Base-by-base conservation (phyloP, 257 asterid species). In the Rhazya stricta region DNA sequence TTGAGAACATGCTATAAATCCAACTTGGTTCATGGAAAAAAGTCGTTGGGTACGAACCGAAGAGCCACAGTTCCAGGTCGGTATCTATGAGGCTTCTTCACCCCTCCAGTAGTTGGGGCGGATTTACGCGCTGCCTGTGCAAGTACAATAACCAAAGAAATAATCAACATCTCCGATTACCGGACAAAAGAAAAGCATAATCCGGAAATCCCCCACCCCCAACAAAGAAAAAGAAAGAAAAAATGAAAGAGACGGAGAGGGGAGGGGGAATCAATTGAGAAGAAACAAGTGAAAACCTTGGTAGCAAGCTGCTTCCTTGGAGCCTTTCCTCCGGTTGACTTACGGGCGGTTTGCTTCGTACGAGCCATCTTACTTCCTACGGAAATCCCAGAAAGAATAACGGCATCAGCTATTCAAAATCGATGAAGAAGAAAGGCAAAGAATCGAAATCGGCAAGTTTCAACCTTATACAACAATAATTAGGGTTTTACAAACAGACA, bases 331-430 rank as follows among this genome's bases (percentile, higher is more conserved):
- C 75, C 75, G 3, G 75, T 71, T 34, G 75, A 71, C 29, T 71
- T 71, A 37, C 75, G 75, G 30, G 75, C 75, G 2, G 75, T 71
- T 71, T 71, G 75, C 62, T 71, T 71, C 46, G 75, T 71, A 71
- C 75, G 75, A 51, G 75, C 75, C 75, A 71, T 71, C 75, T 71
- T 27, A 25, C 27, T 66, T 21, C 58, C 25, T 18, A 3, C 25
- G 6, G 27, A 51, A 51, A 0, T 51, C 58, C n/a, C 58, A 19
- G 58, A 51, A 2, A 51, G 58, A 21, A 3, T 6, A 51, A 51
- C 58, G n/a, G 15, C 19, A 51, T 51, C 19, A 51, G 27, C 58
- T 51, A 51, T 15, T 51, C 9, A 51, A 18, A 18, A 15, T 51
- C 58, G 27, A 51, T 21, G 58, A 51, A 3, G 58, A 51, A 51